Percentiles rank a stretch among this genome's conserved stretches.
Conservation (phyloP, 164 flowering plant genomes). For the Annona cherimola region DNA sequence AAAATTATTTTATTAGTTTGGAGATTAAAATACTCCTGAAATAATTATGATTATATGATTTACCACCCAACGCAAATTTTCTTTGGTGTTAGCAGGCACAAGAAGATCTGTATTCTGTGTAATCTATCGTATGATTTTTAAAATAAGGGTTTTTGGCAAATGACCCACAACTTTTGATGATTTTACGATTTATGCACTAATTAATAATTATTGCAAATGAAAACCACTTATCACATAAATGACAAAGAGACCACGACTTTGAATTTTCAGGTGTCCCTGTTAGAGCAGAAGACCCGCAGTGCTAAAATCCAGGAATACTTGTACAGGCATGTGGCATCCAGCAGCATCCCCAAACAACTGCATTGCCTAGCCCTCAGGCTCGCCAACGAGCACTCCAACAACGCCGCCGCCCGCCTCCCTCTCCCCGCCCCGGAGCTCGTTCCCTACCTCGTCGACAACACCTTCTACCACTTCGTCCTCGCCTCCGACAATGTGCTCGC, state of each 20-base stretch:
- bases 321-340: constrained; percentile 94
- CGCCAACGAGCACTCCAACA: constrained; percentile 82
- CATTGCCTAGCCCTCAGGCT: constrained; percentile 75
- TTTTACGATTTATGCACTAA: too few species aligned
- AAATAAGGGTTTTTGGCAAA: too few species aligned
- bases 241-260: background rate
- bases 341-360: constrained; percentile 95
- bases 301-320: constrained; percentile 91
- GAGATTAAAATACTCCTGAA: too few species aligned
- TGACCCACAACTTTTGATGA: too few species aligned
- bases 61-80: too few species aligned
- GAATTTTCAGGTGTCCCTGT: constrained; percentile 48
- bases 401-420: constrained; percentile 85
- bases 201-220: too few species aligned
- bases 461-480: constrained; percentile 76
- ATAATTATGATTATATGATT: too few species aligned
- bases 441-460: constrained; percentile 81
- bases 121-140: too few species aligned
- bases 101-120: too few species aligned
- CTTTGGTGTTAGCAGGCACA: too few species aligned
- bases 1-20: too few species aligned
- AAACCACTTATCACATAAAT: too few species aligned
- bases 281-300: constrained; percentile 74
- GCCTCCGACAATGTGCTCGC: constrained; percentile 95
- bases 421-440: constrained; percentile 78